Evolutionary conservation across 768 basidiomycete species (phyloP), one percentile per base, ranked within the genome.

Genomic region (Saitozyma sp.): DNA sequence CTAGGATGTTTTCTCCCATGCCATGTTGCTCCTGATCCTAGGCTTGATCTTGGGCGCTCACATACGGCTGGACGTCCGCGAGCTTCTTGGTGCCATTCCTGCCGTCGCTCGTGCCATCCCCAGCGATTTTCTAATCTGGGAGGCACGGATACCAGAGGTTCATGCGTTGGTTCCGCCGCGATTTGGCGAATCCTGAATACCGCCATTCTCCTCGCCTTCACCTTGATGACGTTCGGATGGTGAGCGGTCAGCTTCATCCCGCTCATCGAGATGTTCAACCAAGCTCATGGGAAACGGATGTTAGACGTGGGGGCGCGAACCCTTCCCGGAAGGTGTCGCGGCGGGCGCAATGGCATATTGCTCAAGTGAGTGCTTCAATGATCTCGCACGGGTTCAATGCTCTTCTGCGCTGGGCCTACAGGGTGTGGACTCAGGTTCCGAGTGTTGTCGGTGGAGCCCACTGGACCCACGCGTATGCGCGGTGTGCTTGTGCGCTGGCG

Each of bases 371-470:
- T 60, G 17, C 51, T 62, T 2, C 50, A 59, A 58, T 64, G 64
- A 54, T 65, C 69, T 7, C 69, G 70, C 16, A 54, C 60, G 42
- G 39, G 45, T 19, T 66, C 63, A 40, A 90, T 89, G 87, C 76
- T 88, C 46, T 80, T 90, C 74, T 81, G 89, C 60, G 81, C 85
- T 54, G 89, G 74, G 80, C 91, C 65, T 75, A 90, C 72, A 54
- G 62, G 3, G 53, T 67, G 4, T 62, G 61, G 59, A 62, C 58
- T 42, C 54, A 58, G 8, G 45, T 60, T 13, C 50, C 38, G 2
- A 42, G 46, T 20, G 40, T 52, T 13, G 45, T 56, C 8, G 69
- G 63, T 8, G 42, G 13, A 9, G 54, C 61, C 42, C 67, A 70
- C 54, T 66, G 57, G 56, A 17, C 29, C 13, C 67, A 46, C 19